Evolutionary conservation across 768 basidiomycete species (phyloP), one percentile per base, ranked within the genome.

Genomic region (Fomitopsis pulvina): DNA sequence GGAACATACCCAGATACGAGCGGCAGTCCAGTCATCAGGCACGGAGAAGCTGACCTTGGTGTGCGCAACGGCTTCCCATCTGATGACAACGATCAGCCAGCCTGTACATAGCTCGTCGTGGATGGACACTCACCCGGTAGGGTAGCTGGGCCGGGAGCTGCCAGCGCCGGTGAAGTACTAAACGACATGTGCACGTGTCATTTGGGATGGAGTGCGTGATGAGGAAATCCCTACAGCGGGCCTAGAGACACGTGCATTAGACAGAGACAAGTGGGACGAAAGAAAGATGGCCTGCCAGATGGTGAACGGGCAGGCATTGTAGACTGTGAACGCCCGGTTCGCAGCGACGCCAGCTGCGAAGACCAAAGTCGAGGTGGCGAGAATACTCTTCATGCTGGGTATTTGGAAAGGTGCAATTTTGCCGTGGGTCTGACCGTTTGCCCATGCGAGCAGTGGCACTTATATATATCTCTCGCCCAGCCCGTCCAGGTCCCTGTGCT

Each of bases 231-330:
- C 10, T 22, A 46, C 45, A 34, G 45, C 45, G 37, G 45, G 45
- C 45, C 45, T 46, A 18, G 18, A 9, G 22, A 21, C 18, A 41
- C 39, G 9, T 12, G 9, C 16, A 34, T 20, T 12, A 7, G 39
- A n/a, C 39, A 41, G 18, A n/a, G n/a, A n/a, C n/a, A n/a, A n/a
- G n/a, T n/a, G n/a, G n/a, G n/a, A n/a, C n/a, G n/a, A n/a, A n/a
- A n/a, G n/a, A n/a, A n/a, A n/a, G n/a, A n/a, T n/a, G n/a, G n/a
- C n/a, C n/a, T n/a, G n/a, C 71, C 71, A 73, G 42, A 72, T 67
- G 3, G 71, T 72, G 62, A 69, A 73, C 2, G 69, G 65, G 54
- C 71, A 72, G 30, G 54, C 60, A 53, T 74, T 74, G 60, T 60
- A 60, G 18, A 73, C 69, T 1, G 68, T 71, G 59, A 73, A 69